These are phyloP conservation scores for Polytrichum commune DNA, from an alignment of 225 moss, liverwort and hornwort genomes.

Conservation along the genomic window DNA sequence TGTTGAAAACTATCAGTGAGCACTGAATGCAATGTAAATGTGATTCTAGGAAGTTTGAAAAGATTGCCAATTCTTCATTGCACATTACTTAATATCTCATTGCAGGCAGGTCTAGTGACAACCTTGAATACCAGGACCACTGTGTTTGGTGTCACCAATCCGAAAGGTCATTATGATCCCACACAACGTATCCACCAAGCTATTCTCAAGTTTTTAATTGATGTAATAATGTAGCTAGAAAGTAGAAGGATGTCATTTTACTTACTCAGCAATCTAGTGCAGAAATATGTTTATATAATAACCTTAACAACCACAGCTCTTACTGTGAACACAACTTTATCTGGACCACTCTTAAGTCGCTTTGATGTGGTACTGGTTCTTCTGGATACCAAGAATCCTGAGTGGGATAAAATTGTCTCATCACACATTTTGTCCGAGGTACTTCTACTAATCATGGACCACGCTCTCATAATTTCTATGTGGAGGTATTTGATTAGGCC, in stretches of 20 bases:
- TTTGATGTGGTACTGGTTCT: conserved; percentile 94
- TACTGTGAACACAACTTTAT: conserved; percentile 88
- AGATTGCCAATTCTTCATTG: background rate
- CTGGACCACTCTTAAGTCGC: conserved; percentile 87
- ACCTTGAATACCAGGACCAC: conserved; percentile 91
- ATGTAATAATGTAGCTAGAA: background rate
- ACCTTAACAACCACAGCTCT: conserved; percentile 66
- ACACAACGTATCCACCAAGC: conserved; percentile 73
- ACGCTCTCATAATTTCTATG: background rate
- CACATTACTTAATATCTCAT: background rate
- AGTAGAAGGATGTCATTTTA: no score
- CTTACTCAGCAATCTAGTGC: no score
- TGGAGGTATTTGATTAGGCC: no score
- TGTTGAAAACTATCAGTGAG: no score
- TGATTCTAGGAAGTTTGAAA: background rate
- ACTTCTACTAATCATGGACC: conserved; percentile 14
- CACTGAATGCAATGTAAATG: no score
- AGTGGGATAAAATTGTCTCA: conserved; percentile 97
- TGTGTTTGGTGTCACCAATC: conserved; percentile 96
- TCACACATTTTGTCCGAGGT: conserved; percentile 89
- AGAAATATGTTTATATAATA: background rate
- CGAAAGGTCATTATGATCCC: conserved; percentile 97
- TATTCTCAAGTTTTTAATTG: conserved; percentile 9
- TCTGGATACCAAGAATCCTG: conserved; percentile 91
- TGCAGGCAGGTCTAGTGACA: conserved; percentile 94